Evolutionary conservation across 202 grass and related monocot species (phyloP).

Genomic region (Carex sylvatica): DNA sequence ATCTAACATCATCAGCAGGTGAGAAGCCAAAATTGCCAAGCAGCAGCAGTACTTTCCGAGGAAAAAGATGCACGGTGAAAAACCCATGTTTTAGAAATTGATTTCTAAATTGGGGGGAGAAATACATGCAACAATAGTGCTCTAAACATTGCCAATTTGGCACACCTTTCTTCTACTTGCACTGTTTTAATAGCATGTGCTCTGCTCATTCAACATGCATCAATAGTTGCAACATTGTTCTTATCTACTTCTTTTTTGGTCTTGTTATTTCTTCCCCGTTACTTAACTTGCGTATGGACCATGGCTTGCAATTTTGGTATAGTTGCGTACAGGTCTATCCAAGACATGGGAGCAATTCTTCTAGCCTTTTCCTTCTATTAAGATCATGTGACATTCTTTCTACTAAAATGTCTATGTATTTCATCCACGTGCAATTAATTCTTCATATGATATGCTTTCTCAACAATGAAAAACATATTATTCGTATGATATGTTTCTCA

Average conservation of each 20-base stretch:
- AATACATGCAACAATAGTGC: background rate
- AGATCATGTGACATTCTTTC: background rate
- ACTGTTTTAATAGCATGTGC: background rate
- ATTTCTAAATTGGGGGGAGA: background rate
- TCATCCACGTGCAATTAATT: background rate
- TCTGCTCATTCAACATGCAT: background rate
- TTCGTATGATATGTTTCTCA: no score
- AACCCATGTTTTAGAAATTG: background rate
- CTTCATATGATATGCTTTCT: background rate
- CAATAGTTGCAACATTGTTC: background rate
- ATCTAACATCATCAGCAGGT: no score
- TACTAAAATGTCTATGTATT: background rate
- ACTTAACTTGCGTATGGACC: background rate
- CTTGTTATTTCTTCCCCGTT: background rate
- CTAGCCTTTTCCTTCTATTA: background rate
- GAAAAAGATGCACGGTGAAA: no score
- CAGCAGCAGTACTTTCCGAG: no score
- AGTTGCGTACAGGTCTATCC: background rate
- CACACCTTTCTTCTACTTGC: background rate
- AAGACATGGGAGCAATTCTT: background rate
- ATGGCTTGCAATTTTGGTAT: slow-evolving; percentile 1
- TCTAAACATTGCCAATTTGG: background rate
- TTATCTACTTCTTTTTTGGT: background rate
- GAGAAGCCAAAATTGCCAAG: no score
- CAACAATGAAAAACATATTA: no score